Conservation (phyloP, 2,329 filamentous ascomycete genomes). For the Pyrenochaeta sp. region DNA sequence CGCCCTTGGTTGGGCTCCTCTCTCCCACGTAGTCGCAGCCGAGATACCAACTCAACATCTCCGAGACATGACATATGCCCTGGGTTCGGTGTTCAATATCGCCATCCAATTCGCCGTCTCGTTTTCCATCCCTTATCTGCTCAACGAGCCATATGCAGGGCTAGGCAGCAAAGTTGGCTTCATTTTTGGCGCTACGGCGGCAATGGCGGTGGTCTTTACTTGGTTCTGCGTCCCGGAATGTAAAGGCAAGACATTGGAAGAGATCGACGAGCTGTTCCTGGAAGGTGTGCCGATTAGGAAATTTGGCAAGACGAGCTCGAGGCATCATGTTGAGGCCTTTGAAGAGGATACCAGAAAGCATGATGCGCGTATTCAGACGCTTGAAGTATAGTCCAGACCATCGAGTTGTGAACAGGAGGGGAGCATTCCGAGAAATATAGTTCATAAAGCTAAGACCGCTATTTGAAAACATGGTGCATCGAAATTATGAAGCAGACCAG, state of each 20-base stretch:
- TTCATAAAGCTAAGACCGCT: no score
- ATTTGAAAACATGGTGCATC: no score
- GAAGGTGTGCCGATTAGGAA: slow-evolving; percentile 8
- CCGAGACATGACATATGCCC: slow-evolving; percentile 10
- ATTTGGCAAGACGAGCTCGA: slow-evolving; percentile 7
- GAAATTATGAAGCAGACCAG: no score
- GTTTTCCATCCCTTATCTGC: slow-evolving; percentile 51
- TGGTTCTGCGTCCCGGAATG: slow-evolving; percentile 21
- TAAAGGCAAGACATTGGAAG: slow-evolving; percentile 24
- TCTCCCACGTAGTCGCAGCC: slow-evolving; percentile 9
- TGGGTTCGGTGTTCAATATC: slow-evolving; percentile 13
- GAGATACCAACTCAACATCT: slow-evolving; percentile 13
- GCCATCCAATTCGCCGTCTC: slow-evolving; percentile 35
- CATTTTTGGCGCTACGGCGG: slow-evolving; percentile 47
- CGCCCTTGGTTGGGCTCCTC: slow-evolving; percentile 11
- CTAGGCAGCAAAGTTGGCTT: slow-evolving; percentile 51
- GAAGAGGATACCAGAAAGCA: neutral
- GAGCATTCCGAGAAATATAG: no score
- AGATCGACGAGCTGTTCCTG: slow-evolving; percentile 26
- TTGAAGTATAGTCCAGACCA: no score
- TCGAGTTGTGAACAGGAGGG: no score
- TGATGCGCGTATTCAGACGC: neutral
- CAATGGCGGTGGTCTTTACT: slow-evolving; percentile 26
- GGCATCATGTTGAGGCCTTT: slow-evolving; percentile 1
- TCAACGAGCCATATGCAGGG: slow-evolving; percentile 47